Evolutionary conservation across 106 monocot genomes (phyloP), one percentile per base, ranked within the genome.

Genomic region (Acorus gramineus): DNA sequence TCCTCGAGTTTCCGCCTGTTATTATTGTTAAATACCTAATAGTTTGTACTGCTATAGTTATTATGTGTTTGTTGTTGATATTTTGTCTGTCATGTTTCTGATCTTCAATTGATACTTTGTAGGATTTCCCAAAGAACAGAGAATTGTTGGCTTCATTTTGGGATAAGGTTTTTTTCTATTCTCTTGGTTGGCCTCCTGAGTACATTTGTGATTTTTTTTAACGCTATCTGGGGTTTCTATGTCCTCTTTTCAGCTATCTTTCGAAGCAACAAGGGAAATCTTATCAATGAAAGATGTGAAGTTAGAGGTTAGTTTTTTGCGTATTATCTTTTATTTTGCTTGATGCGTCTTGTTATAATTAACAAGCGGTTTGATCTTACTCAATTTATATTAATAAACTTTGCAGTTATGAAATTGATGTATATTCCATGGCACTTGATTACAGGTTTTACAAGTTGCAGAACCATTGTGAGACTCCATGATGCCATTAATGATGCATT

Each of bases 51-150:
- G 28, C 28, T 28, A 28, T 0, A 28, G 28, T 28, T 28, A 28
- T 28, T 28, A 0, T 28, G 28, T 28, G 28, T 28, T 28, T 28
- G 28, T 28, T 28, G 28, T 28, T 28, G 28, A 28, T 28, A 28
- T 28, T 28, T 8, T 73, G 4, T 55, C n/a, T 8, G 8, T 42
- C 46, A 12, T 11, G 11, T 42, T 61, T 52, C 43, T 10, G 13
- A 50, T 49, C 63, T 50, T 64, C 56, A 55, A 9, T 46, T 58
- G 4, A 4, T 13, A 47, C 13, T 69, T 66, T 82, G 44, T 55
- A 93, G 93, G 88, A 88, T 55, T 85, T 76, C 52, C 63, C 74
- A n/a, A 82, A 82, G 81, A 81, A 73, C 9, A 78, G 78, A 54
- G 79, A 84, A 3, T 44, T 69, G 10, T 58, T 93, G 71, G 69